These are phyloP conservation scores for Plasmodium vivax DNA, from an alignment of 169 alveolate genomes.

Conservation along the genomic window DNA sequence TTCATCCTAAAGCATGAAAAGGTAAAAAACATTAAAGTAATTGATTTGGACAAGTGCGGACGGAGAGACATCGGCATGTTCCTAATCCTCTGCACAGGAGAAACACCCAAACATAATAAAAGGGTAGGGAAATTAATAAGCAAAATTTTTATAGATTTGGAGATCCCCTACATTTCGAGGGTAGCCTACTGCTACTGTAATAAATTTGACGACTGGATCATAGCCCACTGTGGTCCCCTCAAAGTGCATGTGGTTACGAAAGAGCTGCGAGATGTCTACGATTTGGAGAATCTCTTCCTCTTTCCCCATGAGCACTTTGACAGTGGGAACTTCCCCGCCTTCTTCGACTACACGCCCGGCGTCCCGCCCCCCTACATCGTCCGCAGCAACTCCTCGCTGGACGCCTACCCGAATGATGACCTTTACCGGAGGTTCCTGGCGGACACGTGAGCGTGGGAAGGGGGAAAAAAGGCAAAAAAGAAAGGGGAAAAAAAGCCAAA, in stretches of 20 bases:
- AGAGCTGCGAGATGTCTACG: constrained; percentile 78
- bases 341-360: constrained; percentile 73
- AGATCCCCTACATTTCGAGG: constrained; percentile 83
- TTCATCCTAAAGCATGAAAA: constrained; percentile 85
- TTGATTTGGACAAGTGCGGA: constrained; percentile 85
- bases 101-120: constrained; percentile 74
- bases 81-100: constrained; percentile 85
- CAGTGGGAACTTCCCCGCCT: constrained; percentile 69
- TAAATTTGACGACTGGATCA: constrained; percentile 85
- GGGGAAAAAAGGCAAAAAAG: background rate
- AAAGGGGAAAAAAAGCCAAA: background rate
- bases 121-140: constrained; percentile 83
- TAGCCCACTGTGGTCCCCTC: constrained; percentile 86
- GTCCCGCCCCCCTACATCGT: constrained; percentile 76
- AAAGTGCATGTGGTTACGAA: constrained; percentile 82
- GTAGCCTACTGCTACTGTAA: constrained; percentile 83
- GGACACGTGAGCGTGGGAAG: background rate
- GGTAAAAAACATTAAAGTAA: constrained; percentile 72
- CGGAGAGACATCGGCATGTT: constrained; percentile 86
- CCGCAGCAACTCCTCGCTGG: constrained; percentile 37
- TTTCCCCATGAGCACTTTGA: constrained; percentile 77
- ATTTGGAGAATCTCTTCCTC: constrained; percentile 74
- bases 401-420: constrained; percentile 49
- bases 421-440: constrained; percentile 34
- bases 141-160: constrained; percentile 79